phyloP scores from a whole-genome alignment of 176 grass and related monocot species.

The Cocos nucifera region DNA sequence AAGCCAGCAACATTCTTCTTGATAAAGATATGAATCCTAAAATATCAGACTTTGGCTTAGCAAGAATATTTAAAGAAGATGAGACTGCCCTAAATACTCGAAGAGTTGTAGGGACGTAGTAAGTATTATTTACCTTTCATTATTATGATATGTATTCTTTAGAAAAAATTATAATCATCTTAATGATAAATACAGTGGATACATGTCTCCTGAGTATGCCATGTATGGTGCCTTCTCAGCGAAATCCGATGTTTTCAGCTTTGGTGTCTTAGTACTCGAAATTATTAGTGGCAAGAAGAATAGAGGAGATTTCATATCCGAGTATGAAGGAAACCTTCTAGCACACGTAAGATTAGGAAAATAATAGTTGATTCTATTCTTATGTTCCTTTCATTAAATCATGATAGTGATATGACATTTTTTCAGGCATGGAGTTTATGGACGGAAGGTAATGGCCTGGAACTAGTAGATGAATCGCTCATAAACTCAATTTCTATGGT shows the following conservation, averaged over 20 bases:
- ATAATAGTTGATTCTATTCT: too few relatives aligned
- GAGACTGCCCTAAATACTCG: constrained; percentile 50
- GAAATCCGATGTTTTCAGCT: constrained; percentile 58
- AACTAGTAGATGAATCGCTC: too few relatives aligned
- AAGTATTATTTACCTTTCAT: constrained; percentile 13
- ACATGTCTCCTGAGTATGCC: constrained; percentile 60
- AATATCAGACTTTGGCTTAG: constrained; percentile 17
- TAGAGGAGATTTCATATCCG: constrained; percentile 34
- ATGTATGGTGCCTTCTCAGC: constrained; percentile 51
- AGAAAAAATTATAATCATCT: too few relatives aligned
- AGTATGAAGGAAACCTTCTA: constrained; percentile 32
- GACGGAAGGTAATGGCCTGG: too few relatives aligned
- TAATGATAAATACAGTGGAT: constrained; percentile 30
- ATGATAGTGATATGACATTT: too few relatives aligned
- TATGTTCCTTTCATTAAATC: too few relatives aligned
- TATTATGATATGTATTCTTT: too few relatives aligned
- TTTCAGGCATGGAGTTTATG: too few relatives aligned
- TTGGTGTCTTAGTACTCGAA: constrained; percentile 50
- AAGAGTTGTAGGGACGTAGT: constrained; percentile 83
- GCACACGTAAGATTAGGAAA: background rate
- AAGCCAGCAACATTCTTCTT: too few relatives aligned
- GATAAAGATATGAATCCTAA: too few relatives aligned
- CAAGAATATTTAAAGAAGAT: constrained; percentile 58
- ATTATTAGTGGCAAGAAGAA: constrained; percentile 56
- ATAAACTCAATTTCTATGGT: too few relatives aligned